These are phyloP conservation scores for Tolypocladium paradoxum DNA, from an alignment of 2,329 filamentous ascomycete genomes.

Conservation along the genomic window DNA sequence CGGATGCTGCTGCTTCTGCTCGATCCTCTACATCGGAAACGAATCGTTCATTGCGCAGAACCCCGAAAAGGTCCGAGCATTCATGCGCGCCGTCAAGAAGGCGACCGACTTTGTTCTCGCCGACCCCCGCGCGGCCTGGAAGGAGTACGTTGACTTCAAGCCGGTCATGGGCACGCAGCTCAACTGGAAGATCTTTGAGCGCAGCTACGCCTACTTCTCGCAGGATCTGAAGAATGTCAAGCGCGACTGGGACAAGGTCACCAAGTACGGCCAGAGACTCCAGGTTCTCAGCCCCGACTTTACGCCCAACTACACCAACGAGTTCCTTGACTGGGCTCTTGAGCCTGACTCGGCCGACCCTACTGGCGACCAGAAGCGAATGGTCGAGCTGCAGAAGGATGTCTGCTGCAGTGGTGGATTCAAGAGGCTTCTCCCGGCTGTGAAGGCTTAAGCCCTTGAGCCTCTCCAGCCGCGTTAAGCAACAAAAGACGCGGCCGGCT, in stretches of 20 bases:
- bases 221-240: conserved; percentile 63
- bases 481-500: neutral
- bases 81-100: conserved; percentile 62
- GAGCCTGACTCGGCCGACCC: conserved; percentile 57
- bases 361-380: conserved; percentile 62
- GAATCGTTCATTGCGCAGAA: conserved; percentile 57
- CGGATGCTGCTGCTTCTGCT: conserved; percentile 77
- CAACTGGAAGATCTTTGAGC: conserved; percentile 72
- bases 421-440: conserved; percentile 28
- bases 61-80: conserved; percentile 53
- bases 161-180: conserved; percentile 55
- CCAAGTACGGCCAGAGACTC: conserved; percentile 63
- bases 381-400: conserved; percentile 57
- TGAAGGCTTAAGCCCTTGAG: conserved; percentile 1
- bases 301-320: conserved; percentile 64
- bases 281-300: conserved; percentile 55
- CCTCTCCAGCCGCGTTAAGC: neutral
- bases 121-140: conserved; percentile 51
- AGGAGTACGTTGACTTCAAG: conserved; percentile 62
- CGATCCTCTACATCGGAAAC: conserved; percentile 72
- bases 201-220: conserved; percentile 67
- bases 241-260: conserved; percentile 70
- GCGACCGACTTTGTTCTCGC: conserved; percentile 63
- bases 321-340: conserved; percentile 55
- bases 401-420: conserved; percentile 58